phyloP scores from a whole-genome alignment of 2,329 filamentous ascomycete species.

The Neoscytalidium dimidiatum region DNA sequence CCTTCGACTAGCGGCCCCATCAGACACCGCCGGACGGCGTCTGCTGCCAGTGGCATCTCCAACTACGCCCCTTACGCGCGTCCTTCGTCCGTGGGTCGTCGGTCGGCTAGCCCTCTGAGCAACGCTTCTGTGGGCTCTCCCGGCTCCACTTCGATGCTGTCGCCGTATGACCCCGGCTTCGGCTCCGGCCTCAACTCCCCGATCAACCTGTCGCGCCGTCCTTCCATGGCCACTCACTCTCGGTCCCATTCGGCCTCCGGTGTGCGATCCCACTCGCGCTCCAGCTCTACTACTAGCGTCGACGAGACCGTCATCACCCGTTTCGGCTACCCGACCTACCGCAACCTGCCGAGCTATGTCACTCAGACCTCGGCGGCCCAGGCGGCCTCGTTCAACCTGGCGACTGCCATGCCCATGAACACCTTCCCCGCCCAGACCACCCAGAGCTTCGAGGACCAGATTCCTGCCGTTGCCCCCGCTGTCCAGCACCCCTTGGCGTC shows the following conservation, averaged over 20 bases:
- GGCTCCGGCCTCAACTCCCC: slow-evolving; percentile 64
- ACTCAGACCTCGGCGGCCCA: slow-evolving; percentile 38
- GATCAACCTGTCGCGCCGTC: slow-evolving; percentile 42
- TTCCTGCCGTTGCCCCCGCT: slow-evolving; percentile 37
- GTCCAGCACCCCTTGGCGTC: slow-evolving; percentile 47
- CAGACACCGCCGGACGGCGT: slow-evolving; percentile 56
- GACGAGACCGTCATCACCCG: slow-evolving; percentile 67
- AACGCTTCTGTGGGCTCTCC: slow-evolving; percentile 48
- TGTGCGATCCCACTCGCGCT: slow-evolving; percentile 46
- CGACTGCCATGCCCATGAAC: slow-evolving; percentile 41
- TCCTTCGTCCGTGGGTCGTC: slow-evolving; percentile 46
- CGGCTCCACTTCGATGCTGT: slow-evolving; percentile 37
- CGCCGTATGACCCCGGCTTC: slow-evolving; percentile 41
- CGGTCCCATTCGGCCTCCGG: slow-evolving; percentile 48
- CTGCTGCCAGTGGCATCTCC: slow-evolving; percentile 52
- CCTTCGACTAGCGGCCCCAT: slow-evolving; percentile 55
- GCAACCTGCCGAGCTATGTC: slow-evolving; percentile 66
- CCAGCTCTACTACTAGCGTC: slow-evolving; percentile 67
- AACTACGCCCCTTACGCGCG: slow-evolving; percentile 54
- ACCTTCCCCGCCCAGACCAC: slow-evolving; percentile 28
- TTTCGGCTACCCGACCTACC: slow-evolving; percentile 84
- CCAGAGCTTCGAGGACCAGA: slow-evolving; percentile 22
- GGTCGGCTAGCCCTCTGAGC: slow-evolving; percentile 47
- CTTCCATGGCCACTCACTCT: slow-evolving; percentile 37
- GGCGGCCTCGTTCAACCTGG: slow-evolving; percentile 36